Evolutionary conservation across 2,329 filamentous ascomycete species (phyloP), one percentile per base, ranked within the genome.

Genomic region (Hypomyces rosellus): DNA sequence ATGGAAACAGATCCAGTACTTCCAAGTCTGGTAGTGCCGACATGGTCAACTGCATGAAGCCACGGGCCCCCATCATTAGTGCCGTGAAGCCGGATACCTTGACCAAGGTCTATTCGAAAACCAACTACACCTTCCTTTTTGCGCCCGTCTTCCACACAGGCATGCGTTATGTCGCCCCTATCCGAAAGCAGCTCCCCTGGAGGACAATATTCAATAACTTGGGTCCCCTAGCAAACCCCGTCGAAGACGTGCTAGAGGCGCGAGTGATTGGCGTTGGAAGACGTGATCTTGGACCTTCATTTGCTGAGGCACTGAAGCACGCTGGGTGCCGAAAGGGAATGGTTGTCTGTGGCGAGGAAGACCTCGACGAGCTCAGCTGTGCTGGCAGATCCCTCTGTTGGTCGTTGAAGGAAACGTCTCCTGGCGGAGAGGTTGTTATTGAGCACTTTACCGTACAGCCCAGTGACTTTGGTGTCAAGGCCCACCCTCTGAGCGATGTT

Each of bases 131-230:
- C 55, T 99, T 99, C 71, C 80, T 99, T 30, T 97, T 93, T 65
- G 93, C 93, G 0, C 92, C 93, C 37, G 88, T 93, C 58, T 99
- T 96, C 77, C 93, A 99, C 71, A 89, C 90, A 0, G 92, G 90
- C 44, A 96, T 97, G 86, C 85, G 83, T 65, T 85, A 91, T 67
- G 90, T 93, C 37, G 89, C 90, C 4, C 82, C 86, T 2, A 85
- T 96, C 56, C 86, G 93, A 55, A 88, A 83, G 63, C 87, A 95
- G 65, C 81, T 99, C 18, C 92, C 92, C 52, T 92, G 93, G 78
- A 84, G 93, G 61, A 99, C 93, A 2, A 92, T 99, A 59, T 99
- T 99, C 82, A 99, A 99, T 70, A 81, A 99, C 14, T 80, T 99
- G 45, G 93, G 93, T 0, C 93, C 93, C 0, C 76, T 99, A 25